A percentile compares a stretch with the other conserved stretches of the same genome.
Conservation (phyloP, 2,329 filamentous ascomycete genomes). For the Diaporthe citri region DNA sequence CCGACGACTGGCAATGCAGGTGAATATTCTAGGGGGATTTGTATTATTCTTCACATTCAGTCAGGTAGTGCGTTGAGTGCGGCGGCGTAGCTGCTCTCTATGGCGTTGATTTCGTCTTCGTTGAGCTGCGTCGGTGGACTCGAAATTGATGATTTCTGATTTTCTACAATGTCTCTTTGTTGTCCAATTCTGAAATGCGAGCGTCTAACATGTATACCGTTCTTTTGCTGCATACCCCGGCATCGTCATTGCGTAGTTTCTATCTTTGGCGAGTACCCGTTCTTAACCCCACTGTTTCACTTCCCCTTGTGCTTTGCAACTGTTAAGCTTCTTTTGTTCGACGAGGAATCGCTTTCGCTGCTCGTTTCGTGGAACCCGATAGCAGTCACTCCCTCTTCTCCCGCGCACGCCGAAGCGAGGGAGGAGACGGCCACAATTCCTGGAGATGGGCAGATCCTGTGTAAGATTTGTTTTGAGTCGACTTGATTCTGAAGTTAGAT, state of each 20-base stretch:
- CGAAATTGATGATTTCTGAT: conserved; percentile 27
- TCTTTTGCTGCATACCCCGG: background rate
- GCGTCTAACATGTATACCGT: background rate
- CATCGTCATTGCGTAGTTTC: background rate
- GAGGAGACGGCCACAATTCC: background rate
- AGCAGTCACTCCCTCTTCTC: background rate
- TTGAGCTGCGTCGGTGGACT: conserved; percentile 24
- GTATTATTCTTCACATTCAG: conserved; percentile 33
- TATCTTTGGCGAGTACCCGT: background rate
- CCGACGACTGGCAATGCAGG: conserved; percentile 15
- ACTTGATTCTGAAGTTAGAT: background rate
- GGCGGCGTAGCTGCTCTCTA: conserved; percentile 24
- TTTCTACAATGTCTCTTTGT: background rate
- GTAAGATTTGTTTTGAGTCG: background rate
- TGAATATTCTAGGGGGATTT: conserved; percentile 18
- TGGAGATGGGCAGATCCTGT: background rate
- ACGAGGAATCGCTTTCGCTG: background rate
- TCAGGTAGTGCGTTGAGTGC: conserved; percentile 29
- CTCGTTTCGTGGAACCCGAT: background rate
- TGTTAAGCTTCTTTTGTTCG: background rate
- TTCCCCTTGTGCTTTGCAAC: background rate
- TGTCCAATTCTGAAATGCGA: background rate
- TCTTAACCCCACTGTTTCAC: background rate
- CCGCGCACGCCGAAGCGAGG: background rate
- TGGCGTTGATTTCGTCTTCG: conserved; percentile 22